Evolutionary conservation across 768 basidiomycete species (phyloP), one percentile per base, ranked within the genome.

Genomic region (Suillus tomentosus): DNA sequence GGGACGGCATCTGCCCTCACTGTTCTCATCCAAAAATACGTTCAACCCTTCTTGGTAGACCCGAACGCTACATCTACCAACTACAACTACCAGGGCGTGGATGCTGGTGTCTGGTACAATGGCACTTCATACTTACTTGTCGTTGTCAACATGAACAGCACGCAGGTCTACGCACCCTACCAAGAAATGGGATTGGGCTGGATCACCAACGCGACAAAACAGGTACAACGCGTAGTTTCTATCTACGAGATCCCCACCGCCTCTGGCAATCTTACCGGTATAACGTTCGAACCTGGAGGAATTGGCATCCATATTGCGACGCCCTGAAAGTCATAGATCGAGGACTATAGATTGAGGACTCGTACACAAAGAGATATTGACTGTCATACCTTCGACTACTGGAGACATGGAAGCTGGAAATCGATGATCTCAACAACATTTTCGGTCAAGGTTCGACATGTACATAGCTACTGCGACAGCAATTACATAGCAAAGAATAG

Each of bases 401-500:
- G 8, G 24, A 50, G 14, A 15, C 15, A 8, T 15, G 24, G 24
- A 19, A 31, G 24, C 17, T 17, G 17, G 27, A 19, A 19, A 11
- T 40, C 22, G 22, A 17, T 24, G 15, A 57, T 15, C 9, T 15
- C 3, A 27, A 58, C 17, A 10, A 54, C 5, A 34, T 17, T n/a
- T 36, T 3, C 1, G 11, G 19, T 13, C 11, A 53, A 1, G 1
- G 51, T 34, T 53, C 27, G 51, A 34, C 19, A 53, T 53, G 9
- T 24, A 50, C 48, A 34, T 53, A 5, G 27, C 36, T 37, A 57
- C 39, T 8, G 15, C 56, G 47, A 67, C 55, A 69, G 66, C 70
- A 67, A 70, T 62, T 62, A 75, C 71, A 77, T 51, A 77, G 75
- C 72, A 69, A 64, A 71, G 65, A 72, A 76, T 64, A 76, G 74